Conservation (phyloP, 192 early-diverging fungal species). For the Linderina pennispora region DNA sequence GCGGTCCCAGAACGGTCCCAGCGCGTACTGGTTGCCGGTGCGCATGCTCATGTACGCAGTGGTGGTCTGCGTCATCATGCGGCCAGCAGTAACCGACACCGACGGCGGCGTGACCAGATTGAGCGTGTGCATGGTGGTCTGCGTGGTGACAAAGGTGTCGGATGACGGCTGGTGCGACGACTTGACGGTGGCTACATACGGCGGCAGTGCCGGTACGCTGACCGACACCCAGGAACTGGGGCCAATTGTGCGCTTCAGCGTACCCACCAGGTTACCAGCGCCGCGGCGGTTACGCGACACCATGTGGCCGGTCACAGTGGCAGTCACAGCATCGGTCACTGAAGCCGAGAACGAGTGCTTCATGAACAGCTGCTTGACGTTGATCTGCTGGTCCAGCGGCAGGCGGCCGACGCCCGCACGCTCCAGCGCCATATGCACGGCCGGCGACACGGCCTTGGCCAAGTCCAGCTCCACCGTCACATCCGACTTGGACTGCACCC, state of each 20-base stretch:
- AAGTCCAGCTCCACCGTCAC: slow-evolving; percentile 34
- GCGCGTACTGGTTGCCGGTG: slow-evolving; percentile 54
- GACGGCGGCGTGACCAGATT: slow-evolving; percentile 62
- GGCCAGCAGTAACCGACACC: slow-evolving; percentile 54
- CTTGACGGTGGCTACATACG: slow-evolving; percentile 57
- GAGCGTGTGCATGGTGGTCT: slow-evolving; percentile 46
- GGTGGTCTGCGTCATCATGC: slow-evolving; percentile 53
- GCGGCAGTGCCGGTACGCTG: slow-evolving; percentile 50
- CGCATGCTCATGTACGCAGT: slow-evolving; percentile 71
- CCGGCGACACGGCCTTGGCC: slow-evolving; percentile 44
- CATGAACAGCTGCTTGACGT: slow-evolving; percentile 34
- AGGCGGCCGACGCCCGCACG: not conserved
- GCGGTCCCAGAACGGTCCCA: slow-evolving; percentile 18
- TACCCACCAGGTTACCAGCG: slow-evolving; percentile 70
- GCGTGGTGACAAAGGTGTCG: slow-evolving; percentile 4
- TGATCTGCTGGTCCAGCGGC: slow-evolving; percentile 24
- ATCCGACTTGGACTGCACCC: slow-evolving; percentile 55
- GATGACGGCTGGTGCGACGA: slow-evolving; percentile 25
- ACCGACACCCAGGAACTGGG: slow-evolving; percentile 45
- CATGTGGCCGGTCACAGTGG: slow-evolving; percentile 55
- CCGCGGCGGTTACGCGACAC: slow-evolving; percentile 62
- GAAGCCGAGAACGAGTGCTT: slow-evolving; percentile 61
- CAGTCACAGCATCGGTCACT: slow-evolving; percentile 47
- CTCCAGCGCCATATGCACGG: slow-evolving; percentile 31
- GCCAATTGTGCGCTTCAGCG: slow-evolving; percentile 65